These are phyloP conservation scores for Dioscorea zingiberensis DNA, from an alignment of 106 monocot species.

Conservation along the genomic window DNA sequence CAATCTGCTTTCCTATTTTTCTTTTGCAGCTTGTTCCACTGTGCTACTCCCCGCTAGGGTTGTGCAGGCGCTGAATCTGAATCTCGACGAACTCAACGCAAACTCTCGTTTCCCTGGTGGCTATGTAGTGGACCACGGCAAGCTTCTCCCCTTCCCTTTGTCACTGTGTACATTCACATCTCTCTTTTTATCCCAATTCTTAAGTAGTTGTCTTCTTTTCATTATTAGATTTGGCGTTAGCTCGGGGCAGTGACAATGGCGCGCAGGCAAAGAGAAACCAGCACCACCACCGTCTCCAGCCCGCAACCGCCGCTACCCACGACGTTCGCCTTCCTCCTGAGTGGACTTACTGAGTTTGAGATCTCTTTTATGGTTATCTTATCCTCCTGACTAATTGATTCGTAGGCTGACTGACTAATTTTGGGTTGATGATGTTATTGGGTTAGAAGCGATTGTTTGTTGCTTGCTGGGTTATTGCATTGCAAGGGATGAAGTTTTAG, in stretches of 20 bases:
- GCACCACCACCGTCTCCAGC: background rate
- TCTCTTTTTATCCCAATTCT: too few species aligned
- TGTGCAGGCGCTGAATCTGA: slow-evolving; percentile 33
- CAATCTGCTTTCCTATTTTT: background rate
- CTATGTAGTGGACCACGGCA: slow-evolving; percentile 15
- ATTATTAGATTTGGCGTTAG: background rate
- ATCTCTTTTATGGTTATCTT: background rate
- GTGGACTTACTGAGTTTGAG: slow-evolving; percentile 8
- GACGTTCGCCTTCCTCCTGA: slow-evolving; percentile 3
- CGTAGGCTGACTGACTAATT: background rate
- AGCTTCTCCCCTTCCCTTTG: background rate
- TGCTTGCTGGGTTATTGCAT: too few species aligned
- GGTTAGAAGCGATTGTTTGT: too few species aligned
- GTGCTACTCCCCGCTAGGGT: slow-evolving; percentile 39
- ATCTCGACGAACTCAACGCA: slow-evolving; percentile 18
- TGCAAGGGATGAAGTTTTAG: too few species aligned
- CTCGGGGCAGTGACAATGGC: background rate
- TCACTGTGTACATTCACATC: too few species aligned
- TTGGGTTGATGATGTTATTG: background rate
- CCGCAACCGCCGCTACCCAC: background rate
- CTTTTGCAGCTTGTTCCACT: slow-evolving; percentile 23
- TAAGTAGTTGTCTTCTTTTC: background rate
- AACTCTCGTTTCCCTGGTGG: slow-evolving; percentile 9
- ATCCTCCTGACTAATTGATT: background rate
- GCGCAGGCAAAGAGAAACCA: background rate